Percentiles rank a stretch among this genome's conserved stretches.
Conservation (phyloP, 2,329 filamentous ascomycete species). For the Arthrinium puccinioides region DNA sequence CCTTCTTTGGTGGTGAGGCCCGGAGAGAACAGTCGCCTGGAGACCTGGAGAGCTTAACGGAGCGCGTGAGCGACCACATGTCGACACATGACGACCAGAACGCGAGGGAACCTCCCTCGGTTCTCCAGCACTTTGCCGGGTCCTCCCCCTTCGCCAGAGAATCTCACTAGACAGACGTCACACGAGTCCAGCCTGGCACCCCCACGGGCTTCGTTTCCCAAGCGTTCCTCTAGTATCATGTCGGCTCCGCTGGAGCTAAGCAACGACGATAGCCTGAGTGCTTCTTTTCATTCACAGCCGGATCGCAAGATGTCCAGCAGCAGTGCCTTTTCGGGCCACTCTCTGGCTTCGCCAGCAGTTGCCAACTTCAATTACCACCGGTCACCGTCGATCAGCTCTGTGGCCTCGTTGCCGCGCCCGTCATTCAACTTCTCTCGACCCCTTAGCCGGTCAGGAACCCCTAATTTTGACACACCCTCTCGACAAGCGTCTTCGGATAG, state of each 20-base stretch:
- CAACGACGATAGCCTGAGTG: conserved; percentile 61
- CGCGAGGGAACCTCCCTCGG: conserved; percentile 27
- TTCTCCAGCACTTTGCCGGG: conserved; percentile 12
- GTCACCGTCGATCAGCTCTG: conserved; percentile 80
- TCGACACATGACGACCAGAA: conserved; percentile 25
- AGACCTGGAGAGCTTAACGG: conserved; percentile 33
- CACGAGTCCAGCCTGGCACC: conserved; percentile 47
- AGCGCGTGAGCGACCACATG: conserved; percentile 12
- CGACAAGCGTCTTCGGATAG: conserved; percentile 61
- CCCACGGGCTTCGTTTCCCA: conserved; percentile 40
- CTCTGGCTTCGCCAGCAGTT: conserved; percentile 50
- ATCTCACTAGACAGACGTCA: conserved; percentile 31
- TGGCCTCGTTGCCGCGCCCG: conserved; percentile 68
- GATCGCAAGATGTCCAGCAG: conserved; percentile 75
- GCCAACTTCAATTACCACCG: conserved; percentile 47
- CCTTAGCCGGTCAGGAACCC: conserved; percentile 64
- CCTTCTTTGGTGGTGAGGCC: conserved; percentile 45
- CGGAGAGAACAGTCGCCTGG: conserved; percentile 52
- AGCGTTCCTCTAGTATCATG: conserved; percentile 52
- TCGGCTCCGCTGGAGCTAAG: conserved; percentile 58
- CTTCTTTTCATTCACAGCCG: conserved; percentile 54
- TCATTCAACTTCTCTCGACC: conserved; percentile 94
- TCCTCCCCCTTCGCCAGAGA: conserved; percentile 35
- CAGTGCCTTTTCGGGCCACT: conserved; percentile 34
- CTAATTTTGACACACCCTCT: conserved; percentile 48